Conservation (phyloP, 257 asterid species). For the Solanum bukasovii region DNA sequence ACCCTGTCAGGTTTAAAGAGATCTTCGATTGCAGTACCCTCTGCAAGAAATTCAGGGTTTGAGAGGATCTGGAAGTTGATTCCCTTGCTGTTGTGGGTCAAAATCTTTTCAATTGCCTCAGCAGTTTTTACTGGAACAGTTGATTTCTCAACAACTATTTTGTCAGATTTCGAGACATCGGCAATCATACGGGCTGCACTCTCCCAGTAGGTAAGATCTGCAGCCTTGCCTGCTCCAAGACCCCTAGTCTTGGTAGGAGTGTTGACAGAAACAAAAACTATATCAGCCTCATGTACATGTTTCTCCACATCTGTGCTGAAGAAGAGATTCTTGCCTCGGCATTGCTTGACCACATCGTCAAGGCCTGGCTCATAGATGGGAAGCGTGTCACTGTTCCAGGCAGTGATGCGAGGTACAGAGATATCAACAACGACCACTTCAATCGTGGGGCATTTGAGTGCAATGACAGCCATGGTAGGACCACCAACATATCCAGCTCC, state of each 20-base stretch:
- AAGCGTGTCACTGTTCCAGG: slow-evolving; percentile 90
- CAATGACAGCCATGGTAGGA: slow-evolving; percentile 94
- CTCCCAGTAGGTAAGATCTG: slow-evolving; percentile 92
- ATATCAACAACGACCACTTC: slow-evolving; percentile 87
- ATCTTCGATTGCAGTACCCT: slow-evolving; percentile 76
- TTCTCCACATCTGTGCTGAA: slow-evolving; percentile 94
- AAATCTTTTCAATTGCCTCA: slow-evolving; percentile 77
- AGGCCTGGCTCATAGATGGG: slow-evolving; percentile 98
- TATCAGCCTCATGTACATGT: slow-evolving; percentile 76
- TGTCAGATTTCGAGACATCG: slow-evolving; percentile 79
- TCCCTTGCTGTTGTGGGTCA: slow-evolving; percentile 83
- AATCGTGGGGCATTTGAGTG: slow-evolving; percentile 75
- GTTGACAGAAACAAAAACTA: slow-evolving; percentile 80
- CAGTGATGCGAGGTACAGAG: slow-evolving; percentile 70
- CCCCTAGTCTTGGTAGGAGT: slow-evolving; percentile 95
- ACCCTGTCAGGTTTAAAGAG: slow-evolving; percentile 79
- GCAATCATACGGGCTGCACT: slow-evolving; percentile 97
- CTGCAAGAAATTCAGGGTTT: slow-evolving; percentile 83
- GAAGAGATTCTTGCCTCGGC: slow-evolving; percentile 91
- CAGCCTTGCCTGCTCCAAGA: slow-evolving; percentile 97
- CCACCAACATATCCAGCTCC: slow-evolving; percentile 96
- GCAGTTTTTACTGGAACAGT: slow-evolving; percentile 93
- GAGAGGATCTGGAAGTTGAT: slow-evolving; percentile 74
- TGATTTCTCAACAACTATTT: slow-evolving; percentile 87
- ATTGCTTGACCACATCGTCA: slow-evolving; percentile 80